Conservation (phyloP, 106 monocot genomes). For the Dendrobium officinale region DNA sequence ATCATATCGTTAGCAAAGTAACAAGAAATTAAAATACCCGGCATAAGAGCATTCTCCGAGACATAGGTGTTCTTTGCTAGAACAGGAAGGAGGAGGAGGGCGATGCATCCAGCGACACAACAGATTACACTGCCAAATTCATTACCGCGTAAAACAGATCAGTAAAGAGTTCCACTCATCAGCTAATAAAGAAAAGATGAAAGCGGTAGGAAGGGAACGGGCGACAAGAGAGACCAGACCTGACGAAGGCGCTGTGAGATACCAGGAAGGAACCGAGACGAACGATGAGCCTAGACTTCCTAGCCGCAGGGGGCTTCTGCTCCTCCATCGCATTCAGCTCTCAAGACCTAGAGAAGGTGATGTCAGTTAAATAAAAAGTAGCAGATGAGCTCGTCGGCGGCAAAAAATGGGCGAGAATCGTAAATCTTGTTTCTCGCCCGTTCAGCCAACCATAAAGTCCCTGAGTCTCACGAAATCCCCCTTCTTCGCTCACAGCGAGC, state of each 20-base stretch:
- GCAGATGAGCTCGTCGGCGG: no score
- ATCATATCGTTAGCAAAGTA: not conserved
- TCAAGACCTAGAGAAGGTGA: not conserved
- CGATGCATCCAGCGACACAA: slow-evolving; percentile 43
- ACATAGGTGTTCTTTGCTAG: slow-evolving; percentile 86
- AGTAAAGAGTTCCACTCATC: not conserved
- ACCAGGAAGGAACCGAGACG: slow-evolving; percentile 59
- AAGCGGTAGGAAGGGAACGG: not conserved
- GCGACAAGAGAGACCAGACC: slow-evolving; percentile 18
- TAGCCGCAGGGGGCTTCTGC: slow-evolving; percentile 8
- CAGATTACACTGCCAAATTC: slow-evolving; percentile 43
- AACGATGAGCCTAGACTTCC: slow-evolving; percentile 54
- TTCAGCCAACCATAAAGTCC: no score
- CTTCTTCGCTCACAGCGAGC: no score
- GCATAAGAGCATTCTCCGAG: slow-evolving; percentile 93
- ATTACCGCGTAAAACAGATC: not conserved
- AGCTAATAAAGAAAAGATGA: not conserved
- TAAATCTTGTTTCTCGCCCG: no score
- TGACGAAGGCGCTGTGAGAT: slow-evolving; percentile 50
- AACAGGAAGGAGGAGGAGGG: slow-evolving; percentile 58
- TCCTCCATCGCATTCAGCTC: slow-evolving; percentile 9
- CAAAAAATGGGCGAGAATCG: no score
- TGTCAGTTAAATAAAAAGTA: no score
- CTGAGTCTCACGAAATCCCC: no score
- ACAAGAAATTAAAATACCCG: slow-evolving; percentile 30